These are phyloP conservation scores for Pascua guehoae DNA, from an alignment of 1,284 basidiomycete genomes.

Conservation along the genomic window DNA sequence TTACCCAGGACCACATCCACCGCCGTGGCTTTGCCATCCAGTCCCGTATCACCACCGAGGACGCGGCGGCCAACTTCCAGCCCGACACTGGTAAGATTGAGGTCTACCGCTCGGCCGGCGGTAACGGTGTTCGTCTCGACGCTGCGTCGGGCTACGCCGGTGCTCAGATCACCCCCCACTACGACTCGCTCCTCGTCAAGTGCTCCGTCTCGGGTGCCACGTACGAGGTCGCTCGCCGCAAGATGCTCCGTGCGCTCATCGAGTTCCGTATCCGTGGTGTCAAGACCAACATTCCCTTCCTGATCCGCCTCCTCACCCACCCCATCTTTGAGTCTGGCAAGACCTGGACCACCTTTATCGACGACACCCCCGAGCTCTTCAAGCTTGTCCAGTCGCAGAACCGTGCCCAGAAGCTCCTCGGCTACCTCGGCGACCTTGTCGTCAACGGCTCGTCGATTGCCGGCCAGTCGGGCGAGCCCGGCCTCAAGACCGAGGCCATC, in stretches of 20 bases:
- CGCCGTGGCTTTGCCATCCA: conserved; percentile 98
- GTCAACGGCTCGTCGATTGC: conserved; percentile 97
- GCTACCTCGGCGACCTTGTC: conserved; percentile 93
- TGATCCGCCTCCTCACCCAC: conserved; percentile 97
- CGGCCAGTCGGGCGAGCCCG: conserved; percentile 74
- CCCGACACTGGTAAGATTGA: conserved; percentile 99
- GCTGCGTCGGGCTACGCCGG: conserved; percentile 97
- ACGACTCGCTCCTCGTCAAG: conserved; percentile 97
- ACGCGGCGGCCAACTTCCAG: conserved; percentile 85
- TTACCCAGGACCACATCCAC: conserved; percentile 94
- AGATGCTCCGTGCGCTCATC: conserved; percentile 97
- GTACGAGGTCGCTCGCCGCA: conserved; percentile 95
- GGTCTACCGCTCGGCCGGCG: conserved; percentile 96
- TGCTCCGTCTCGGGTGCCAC: conserved; percentile 94
- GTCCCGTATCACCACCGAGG: conserved; percentile 99
- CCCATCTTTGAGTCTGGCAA: conserved; percentile 92
- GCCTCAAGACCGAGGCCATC: conserved; percentile 83
- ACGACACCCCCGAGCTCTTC: conserved; percentile 98
- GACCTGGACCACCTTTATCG: conserved; percentile 99
- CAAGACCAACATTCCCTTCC: conserved; percentile 99
- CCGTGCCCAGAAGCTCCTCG: conserved; percentile 94
- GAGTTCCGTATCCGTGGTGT: conserved; percentile 99
- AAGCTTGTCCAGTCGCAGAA: conserved; percentile 97
- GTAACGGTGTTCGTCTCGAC: conserved; percentile 96
- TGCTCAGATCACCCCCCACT: conserved; percentile 98